A percentile compares a stretch with the other conserved stretches of the same genome.
phyloP scores from a whole-genome alignment of 2,329 filamentous ascomycete species.

The Thielaviopsis populi region DNA sequence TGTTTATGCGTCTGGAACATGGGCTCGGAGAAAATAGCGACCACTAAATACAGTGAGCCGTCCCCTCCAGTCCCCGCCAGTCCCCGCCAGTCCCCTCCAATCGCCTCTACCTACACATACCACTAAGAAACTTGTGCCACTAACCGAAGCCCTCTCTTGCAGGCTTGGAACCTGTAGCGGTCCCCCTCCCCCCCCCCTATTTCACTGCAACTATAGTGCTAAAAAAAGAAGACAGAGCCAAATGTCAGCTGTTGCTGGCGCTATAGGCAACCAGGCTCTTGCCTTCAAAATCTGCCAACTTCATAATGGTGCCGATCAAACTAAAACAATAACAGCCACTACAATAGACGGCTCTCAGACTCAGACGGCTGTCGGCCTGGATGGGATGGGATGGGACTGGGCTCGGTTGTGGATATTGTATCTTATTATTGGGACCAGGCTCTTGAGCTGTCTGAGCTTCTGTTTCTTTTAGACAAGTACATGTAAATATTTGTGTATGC shows the following conservation, averaged over 20 bases:
- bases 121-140: background rate
- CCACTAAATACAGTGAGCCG: too few relatives aligned
- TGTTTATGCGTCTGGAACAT: background rate
- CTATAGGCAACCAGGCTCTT: background rate
- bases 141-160: background rate
- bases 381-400: background rate
- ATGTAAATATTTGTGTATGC: too few relatives aligned
- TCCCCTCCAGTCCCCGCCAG: too few relatives aligned
- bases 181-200: background rate
- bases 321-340: background rate
- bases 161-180: background rate
- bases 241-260: background rate
- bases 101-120: background rate
- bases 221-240: background rate
- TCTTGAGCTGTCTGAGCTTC: background rate
- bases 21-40: background rate
- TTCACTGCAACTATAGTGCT: background rate
- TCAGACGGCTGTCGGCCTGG: too few relatives aligned
- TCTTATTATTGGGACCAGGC: background rate
- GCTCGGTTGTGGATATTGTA: background rate
- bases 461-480: too few relatives aligned
- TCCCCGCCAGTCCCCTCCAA: background rate
- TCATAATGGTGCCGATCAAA: background rate
- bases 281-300: constrained; percentile 1
- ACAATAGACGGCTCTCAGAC: background rate